A percentile compares a stretch with the other conserved stretches of the same genome.
Evolutionary conservation across 345 rosid species (phyloP).

Genomic region (Populus nigra): DNA sequence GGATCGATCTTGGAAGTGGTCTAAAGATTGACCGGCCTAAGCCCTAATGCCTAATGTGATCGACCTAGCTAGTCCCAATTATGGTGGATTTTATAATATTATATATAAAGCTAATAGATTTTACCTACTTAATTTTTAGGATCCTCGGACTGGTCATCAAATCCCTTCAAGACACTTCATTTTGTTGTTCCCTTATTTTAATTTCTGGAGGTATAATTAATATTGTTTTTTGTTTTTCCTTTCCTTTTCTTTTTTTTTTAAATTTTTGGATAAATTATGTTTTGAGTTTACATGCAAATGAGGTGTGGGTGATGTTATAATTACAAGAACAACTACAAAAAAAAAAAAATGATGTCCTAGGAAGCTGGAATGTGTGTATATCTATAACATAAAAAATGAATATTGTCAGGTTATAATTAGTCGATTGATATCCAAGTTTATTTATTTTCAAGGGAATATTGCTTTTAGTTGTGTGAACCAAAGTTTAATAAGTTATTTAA

Average conservation of each 20-base stretch:
- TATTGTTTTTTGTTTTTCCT: not conserved
- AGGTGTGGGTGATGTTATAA: not conserved
- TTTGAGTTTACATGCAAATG: not conserved
- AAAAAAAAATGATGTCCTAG: not conserved
- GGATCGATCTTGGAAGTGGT: not conserved
- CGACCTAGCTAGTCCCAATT: constrained; percentile 10
- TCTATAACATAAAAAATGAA: not conserved
- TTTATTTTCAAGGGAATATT: not conserved
- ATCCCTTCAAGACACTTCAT: not conserved
- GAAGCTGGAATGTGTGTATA: not conserved
- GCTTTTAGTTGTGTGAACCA: not conserved
- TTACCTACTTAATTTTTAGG: constrained; percentile 2
- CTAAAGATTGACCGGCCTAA: constrained; percentile 9
- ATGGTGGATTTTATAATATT: not conserved
- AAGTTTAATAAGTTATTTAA: not conserved
- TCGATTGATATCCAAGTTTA: not conserved
- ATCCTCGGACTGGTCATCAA: not conserved
- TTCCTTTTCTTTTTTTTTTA: not conserved
- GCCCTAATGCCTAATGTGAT: not conserved
- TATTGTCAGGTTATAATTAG: not conserved
- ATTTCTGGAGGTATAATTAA: not conserved
- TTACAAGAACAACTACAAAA: not conserved
- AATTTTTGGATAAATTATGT: not conserved
- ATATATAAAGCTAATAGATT: not conserved
- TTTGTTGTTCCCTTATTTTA: not conserved